Base-by-base conservation (phyloP, 495 filamentous ascomycete genomes). In the Penicillium daleae region DNA sequence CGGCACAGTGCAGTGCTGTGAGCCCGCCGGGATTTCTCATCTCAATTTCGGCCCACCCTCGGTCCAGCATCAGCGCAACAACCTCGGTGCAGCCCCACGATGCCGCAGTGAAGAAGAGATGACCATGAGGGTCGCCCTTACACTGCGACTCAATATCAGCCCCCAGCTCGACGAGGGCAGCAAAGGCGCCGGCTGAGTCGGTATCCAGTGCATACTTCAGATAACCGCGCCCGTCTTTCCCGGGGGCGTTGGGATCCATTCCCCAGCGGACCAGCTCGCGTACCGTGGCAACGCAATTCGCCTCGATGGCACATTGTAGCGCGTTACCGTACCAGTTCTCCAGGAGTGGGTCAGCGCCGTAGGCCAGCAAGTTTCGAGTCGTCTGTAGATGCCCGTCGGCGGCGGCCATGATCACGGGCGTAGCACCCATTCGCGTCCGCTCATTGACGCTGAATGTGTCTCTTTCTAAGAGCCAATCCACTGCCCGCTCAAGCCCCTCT, bases 231-330 rank as follows among this genome's bases (percentile, higher is more conserved):
- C 26, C 15, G 24, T 29, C 46, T 3, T 50, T 15, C 24, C 8
- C 24, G 13, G 29, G 10, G 46, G 24, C 24, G 21, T 50, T 50
- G 24, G 46, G 46, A 10, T 50, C 46, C 46, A 50, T 50, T 29
- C 46, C 46, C 46, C 46, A 50, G 24, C 46, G 46, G 12, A 50
- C 46, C 24, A 50, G 24, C 26, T 50, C 46, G 24, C 46, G 46
- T 2, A 50, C 24, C 2, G 46, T 50, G 46, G 24, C 46, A n/a
- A 50, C 24, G 12, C 6, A 12, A 29, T 50, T 24, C 24, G 46
- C 22, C 46, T 50, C 46, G 4, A 50, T 50, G 46, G 46, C 46
- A 9, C 46, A 50, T 13, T 50, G 7, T 10, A 50, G 13, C 46
- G 46, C 46, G 5, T 50, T 24, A 7, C 46, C 46, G 24, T 50